Percentiles rank a stretch among this genome's conserved stretches.
phyloP scores from a whole-genome alignment of 140 eudicot genomes.

The Cichorium intybus region DNA sequence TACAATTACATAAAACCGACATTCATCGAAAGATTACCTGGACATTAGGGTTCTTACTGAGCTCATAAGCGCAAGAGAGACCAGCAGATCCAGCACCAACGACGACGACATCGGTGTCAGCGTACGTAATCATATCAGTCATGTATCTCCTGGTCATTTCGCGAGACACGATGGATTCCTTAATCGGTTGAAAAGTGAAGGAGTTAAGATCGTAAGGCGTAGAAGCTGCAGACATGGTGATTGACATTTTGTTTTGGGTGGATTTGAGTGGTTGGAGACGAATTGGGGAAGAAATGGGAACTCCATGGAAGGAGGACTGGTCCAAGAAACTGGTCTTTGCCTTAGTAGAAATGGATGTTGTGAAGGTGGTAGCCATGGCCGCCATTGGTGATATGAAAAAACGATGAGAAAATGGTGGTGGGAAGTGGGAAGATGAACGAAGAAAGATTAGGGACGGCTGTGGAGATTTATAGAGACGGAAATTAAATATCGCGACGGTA shows the following conservation, averaged over 20 bases:
- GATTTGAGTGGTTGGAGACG: slow-evolving; percentile 45
- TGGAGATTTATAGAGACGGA: slow-evolving; percentile 10
- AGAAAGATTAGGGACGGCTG: not conserved
- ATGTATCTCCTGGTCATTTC: slow-evolving; percentile 94
- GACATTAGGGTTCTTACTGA: slow-evolving; percentile 73
- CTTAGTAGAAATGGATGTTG: slow-evolving; percentile 33
- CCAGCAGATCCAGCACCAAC: slow-evolving; percentile 98
- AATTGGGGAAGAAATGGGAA: slow-evolving; percentile 29
- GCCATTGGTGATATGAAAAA: slow-evolving; percentile 36
- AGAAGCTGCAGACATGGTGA: slow-evolving; percentile 41
- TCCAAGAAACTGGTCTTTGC: slow-evolving; percentile 35
- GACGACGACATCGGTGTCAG: slow-evolving; percentile 86
- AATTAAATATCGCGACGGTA: slow-evolving; percentile 7
- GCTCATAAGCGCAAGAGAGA: slow-evolving; percentile 83
- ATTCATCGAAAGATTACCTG: slow-evolving; percentile 25
- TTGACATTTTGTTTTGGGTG: slow-evolving; percentile 36
- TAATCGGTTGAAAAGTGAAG: slow-evolving; percentile 68
- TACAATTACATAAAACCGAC: not conserved
- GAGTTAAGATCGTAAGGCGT: slow-evolving; percentile 50
- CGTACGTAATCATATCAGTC: slow-evolving; percentile 87
- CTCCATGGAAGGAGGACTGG: slow-evolving; percentile 60
- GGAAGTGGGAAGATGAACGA: not conserved
- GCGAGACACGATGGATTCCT: slow-evolving; percentile 79
- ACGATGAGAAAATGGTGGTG: slow-evolving; percentile 6
- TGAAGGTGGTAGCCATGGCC: slow-evolving; percentile 57